Evolutionary conservation across 495 filamentous ascomycete genomes (phyloP), one percentile per base, ranked within the genome.

Genomic region (Thozetella sp.): DNA sequence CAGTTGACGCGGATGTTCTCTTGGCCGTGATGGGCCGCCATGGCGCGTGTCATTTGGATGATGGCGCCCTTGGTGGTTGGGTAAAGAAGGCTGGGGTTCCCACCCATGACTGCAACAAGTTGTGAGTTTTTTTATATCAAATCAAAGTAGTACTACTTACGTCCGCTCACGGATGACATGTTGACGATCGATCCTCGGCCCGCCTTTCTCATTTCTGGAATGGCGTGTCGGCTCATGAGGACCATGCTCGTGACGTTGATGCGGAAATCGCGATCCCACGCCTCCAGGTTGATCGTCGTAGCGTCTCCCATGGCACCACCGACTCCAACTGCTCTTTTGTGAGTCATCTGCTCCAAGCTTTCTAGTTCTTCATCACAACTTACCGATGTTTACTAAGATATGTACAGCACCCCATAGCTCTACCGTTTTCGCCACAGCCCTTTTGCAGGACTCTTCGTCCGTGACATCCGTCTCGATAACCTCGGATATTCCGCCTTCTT

Each of bases 61-160:
- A 84, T 69, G 0, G 83, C 83, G 0, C 83, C 84, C 58, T 87
- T 86, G 48, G 69, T 77, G 13, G 82, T 86, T n/a, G 83, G 83
- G 70, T 87, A 87, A 4, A 86, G 67, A 1, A 87, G 56, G 72
- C 80, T 73, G 2, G 83, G 83, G 24, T 79, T 83, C 15, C 83
- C 83, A 2, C 82, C 84, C 52, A 75, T 73, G 40, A 84, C 30
- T 37, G 15, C 6, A 15, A 37, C 30, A 37, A 37, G 30, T 6
- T 37, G 30, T 37, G 15, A 37, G 30, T 15, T 6, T 37, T 15
- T 37, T 37, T 15, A 37, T 6, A 15, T 37, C 30, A 37, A 37
- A 15, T 6, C 6, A 6, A 37, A 6, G 15, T 37, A 37, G 6
- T 6, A 37, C 30, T 15, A 37, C 30, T 15, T 37, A 37, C 30